Percentiles rank a stretch among this genome's conserved stretches.
phyloP scores from a whole-genome alignment of 176 grass and related monocot genomes.

The Musa itinerans region DNA sequence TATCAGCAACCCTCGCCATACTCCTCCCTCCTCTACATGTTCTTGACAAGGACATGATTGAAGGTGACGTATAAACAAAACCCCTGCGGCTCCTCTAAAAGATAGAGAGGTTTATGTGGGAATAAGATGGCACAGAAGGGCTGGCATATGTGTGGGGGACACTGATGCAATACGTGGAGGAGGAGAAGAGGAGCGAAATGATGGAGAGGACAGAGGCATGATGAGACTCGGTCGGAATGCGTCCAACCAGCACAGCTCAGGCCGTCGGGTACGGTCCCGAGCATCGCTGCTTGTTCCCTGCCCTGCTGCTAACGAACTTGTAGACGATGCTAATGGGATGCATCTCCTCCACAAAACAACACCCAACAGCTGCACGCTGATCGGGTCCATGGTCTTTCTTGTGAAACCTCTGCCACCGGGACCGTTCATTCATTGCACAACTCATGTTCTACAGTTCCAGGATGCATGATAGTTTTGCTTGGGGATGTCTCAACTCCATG shows the following conservation, averaged over 20 bases:
- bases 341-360: background rate
- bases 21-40: background rate
- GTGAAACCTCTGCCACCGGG: no score
- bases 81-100: no score
- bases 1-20: background rate
- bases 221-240: conserved; percentile 3
- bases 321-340: background rate
- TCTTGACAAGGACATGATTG: no score
- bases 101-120: no score
- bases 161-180: background rate
- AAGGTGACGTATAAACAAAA: no score
- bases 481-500: no score
- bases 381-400: no score
- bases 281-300: background rate
- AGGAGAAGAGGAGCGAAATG: background rate
- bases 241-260: background rate
- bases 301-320: background rate
- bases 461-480: no score
- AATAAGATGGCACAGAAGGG: no score
- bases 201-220: background rate
- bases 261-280: no score
- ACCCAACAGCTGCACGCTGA: background rate
- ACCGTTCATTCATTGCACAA: no score
- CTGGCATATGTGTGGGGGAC: background rate
- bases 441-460: no score